Evolutionary conservation across 2,329 filamentous ascomycete species (phyloP).

Genomic region (Fusarium xyrophilum): DNA sequence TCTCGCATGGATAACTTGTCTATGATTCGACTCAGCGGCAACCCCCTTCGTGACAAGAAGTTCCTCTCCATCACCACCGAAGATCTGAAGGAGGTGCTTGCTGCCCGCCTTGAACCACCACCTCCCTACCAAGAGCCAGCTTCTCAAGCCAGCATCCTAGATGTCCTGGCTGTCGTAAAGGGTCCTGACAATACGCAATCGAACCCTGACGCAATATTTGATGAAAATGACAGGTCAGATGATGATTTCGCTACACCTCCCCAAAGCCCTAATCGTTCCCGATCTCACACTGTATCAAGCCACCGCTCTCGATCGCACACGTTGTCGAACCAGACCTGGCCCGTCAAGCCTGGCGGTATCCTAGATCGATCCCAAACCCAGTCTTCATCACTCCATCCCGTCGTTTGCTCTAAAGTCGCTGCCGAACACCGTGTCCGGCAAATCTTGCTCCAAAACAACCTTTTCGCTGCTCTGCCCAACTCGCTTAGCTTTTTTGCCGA

Average conservation of each 20-base stretch:
- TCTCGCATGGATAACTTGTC: constrained; percentile 79
- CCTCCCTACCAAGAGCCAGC: constrained; percentile 49
- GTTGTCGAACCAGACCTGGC: constrained; percentile 58
- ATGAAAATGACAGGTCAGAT: constrained; percentile 59
- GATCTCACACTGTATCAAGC: constrained; percentile 56
- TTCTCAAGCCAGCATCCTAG: constrained; percentile 29
- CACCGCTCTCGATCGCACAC: constrained; percentile 55
- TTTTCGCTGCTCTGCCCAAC: constrained; percentile 72
- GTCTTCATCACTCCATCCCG: constrained; percentile 65
- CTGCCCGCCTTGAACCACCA: constrained; percentile 68
- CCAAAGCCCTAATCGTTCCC: constrained; percentile 56
- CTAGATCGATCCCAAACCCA: constrained; percentile 75
- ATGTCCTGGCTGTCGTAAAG: constrained; percentile 36
- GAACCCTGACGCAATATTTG: constrained; percentile 11
- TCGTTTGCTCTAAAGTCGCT: constrained; percentile 63
- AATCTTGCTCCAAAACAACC: constrained; percentile 79
- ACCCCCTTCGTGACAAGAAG: constrained; percentile 88
- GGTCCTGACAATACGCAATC: background rate
- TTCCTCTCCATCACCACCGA: constrained; percentile 81
- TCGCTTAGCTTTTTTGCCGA: constrained; percentile 74
- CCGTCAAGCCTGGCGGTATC: constrained; percentile 65
- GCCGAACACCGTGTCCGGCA: constrained; percentile 59
- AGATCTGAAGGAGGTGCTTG: constrained; percentile 78
- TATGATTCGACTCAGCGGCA: constrained; percentile 81
- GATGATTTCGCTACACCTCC: constrained; percentile 64